phyloP scores from a whole-genome alignment of 805 yeast genomes.

The Candida wancherniae region DNA sequence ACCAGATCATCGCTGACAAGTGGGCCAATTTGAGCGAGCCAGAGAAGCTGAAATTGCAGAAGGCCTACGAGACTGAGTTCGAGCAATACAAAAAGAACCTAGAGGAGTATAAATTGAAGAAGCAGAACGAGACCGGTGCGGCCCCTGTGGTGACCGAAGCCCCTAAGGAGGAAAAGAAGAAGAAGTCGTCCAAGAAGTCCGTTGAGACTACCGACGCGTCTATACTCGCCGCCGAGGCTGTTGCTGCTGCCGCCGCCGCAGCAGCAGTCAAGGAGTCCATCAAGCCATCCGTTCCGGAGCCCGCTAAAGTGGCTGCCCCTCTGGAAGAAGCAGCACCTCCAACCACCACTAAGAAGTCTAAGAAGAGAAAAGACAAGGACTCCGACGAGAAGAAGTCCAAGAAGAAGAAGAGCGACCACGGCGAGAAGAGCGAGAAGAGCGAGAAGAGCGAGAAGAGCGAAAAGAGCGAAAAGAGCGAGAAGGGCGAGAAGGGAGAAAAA shows the following conservation, averaged over 20 bases:
- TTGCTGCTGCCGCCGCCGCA: slow-evolving; percentile 3
- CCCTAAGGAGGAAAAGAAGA: slow-evolving; percentile 16
- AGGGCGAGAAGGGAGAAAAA: too few relatives aligned
- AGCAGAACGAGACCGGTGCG: slow-evolving; percentile 14
- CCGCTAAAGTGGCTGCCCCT: slow-evolving; percentile 1
- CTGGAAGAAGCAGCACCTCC: slow-evolving; percentile 1
- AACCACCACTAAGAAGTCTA: slow-evolving; percentile 11
- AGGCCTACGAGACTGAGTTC: slow-evolving; percentile 46
- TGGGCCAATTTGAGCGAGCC: slow-evolving; percentile 72
- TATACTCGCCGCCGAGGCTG: not conserved
- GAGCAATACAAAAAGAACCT: slow-evolving; percentile 28
- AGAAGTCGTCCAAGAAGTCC: slow-evolving; percentile 10
- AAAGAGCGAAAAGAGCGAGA: too few relatives aligned
- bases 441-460: too few relatives aligned
- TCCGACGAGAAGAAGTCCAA: slow-evolving; percentile 12
- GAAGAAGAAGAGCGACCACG: slow-evolving; percentile 18
- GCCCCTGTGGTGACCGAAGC: slow-evolving; percentile 1
- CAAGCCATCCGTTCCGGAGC: slow-evolving; percentile 4
- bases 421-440: too few relatives aligned
- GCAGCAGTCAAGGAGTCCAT: slow-evolving; percentile 8
- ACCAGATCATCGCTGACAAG: slow-evolving; percentile 68
- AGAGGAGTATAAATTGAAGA: slow-evolving; percentile 32
- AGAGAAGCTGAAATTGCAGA: slow-evolving; percentile 69
- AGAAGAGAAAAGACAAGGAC: slow-evolving; percentile 17
- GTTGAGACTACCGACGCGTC: slow-evolving; percentile 2